Evolutionary conservation across 73 alveolate genomes (phyloP).

Genomic region (Paramecium tetraurelia): DNA sequence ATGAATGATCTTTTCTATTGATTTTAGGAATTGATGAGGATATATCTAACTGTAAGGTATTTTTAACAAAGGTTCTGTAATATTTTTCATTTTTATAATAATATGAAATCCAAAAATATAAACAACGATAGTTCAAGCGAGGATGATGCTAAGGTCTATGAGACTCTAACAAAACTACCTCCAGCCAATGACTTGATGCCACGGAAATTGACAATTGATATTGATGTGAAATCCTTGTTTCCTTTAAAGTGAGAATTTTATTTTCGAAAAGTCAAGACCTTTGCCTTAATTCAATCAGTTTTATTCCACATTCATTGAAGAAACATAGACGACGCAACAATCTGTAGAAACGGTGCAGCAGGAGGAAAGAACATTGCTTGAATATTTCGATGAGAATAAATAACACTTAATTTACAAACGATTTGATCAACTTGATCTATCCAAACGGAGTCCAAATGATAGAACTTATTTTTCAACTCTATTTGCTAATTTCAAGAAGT

Average conservation of each 20-base stretch:
- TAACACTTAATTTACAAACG: not conserved
- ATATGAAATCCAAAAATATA: not conserved
- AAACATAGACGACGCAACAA: not conserved
- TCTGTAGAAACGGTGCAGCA: not conserved
- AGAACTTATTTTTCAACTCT: not conserved
- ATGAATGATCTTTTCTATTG: not conserved
- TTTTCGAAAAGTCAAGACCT: slow-evolving; percentile 28
- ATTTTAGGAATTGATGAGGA: not conserved
- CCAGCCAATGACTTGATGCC: slow-evolving; percentile 37
- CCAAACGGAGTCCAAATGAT: not conserved
- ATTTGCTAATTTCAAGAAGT: slow-evolving; percentile 26
- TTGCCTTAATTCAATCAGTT: not conserved
- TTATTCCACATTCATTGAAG: not conserved
- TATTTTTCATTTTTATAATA: not conserved
- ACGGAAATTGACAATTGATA: slow-evolving; percentile 5
- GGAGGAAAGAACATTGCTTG: not conserved
- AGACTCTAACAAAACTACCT: not conserved
- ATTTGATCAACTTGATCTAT: not conserved
- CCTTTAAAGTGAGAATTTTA: slow-evolving; percentile 20
- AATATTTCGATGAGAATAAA: slow-evolving; percentile 25
- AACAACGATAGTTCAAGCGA: slow-evolving; percentile 40
- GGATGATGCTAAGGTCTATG: slow-evolving; percentile 18
- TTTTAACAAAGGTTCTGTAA: not conserved
- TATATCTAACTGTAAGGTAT: not conserved
- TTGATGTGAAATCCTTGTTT: slow-evolving; percentile 6